These are phyloP conservation scores for Dichotomopilus funicola DNA, from an alignment of 2,329 filamentous ascomycete genomes.

Conservation along the genomic window DNA sequence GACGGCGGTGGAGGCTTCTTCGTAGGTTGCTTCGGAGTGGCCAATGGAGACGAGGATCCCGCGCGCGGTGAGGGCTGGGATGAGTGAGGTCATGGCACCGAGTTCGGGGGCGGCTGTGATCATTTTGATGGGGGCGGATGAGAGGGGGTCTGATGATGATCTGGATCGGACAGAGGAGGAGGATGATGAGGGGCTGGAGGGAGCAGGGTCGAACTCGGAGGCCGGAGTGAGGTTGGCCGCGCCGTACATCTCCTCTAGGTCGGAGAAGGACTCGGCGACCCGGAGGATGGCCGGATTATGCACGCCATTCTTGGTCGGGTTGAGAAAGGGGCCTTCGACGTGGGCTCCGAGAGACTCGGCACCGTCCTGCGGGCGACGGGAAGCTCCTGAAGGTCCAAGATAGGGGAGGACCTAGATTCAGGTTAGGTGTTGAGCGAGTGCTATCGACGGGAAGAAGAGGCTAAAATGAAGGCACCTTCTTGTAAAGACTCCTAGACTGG, in stretches of 20 bases:
- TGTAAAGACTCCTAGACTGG: conserved; percentile 74
- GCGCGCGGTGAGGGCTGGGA: conserved; percentile 56
- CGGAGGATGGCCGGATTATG: conserved; percentile 70
- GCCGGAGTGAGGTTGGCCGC: conserved; percentile 52
- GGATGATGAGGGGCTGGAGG: not conserved
- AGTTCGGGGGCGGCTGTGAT: conserved; percentile 82
- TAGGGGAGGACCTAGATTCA: conserved; percentile 57
- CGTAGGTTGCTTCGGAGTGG: conserved; percentile 82
- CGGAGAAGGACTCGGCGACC: conserved; percentile 54
- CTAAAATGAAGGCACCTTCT: no score
- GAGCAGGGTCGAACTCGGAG: conserved; percentile 14
- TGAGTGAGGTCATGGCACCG: conserved; percentile 61
- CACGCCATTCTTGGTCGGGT: conserved; percentile 75
- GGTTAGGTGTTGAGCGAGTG: no score
- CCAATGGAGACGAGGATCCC: conserved; percentile 75
- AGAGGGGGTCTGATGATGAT: not conserved
- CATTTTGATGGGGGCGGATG: conserved; percentile 54
- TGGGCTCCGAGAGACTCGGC: conserved; percentile 86
- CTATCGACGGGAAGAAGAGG: not conserved
- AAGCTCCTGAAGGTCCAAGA: conserved; percentile 62
- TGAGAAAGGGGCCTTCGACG: conserved; percentile 85
- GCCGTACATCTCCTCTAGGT: conserved; percentile 69
- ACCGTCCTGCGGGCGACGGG: conserved; percentile 58
- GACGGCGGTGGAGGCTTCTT: conserved; percentile 67
- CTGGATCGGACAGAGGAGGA: not conserved